A percentile compares a stretch with the other conserved stretches of the same genome.
These are phyloP conservation scores for Tilletia indica DNA, from an alignment of 1,284 basidiomycete species.

Conservation along the genomic window DNA sequence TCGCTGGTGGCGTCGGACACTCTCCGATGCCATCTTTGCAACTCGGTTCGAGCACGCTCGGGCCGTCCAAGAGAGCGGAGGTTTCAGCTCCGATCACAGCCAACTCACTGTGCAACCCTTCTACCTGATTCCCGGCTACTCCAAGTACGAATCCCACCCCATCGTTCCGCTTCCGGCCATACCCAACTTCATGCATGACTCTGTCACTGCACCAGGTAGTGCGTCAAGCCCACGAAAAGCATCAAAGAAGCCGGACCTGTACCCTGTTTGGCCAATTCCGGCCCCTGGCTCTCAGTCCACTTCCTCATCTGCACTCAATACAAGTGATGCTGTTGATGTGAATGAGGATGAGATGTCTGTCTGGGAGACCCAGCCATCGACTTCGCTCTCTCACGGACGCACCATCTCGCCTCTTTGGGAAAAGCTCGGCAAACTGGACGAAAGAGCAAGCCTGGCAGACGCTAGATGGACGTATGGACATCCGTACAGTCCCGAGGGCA, in stretches of 20 bases:
- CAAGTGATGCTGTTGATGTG: too few species aligned
- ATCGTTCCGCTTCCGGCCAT: slow-evolving; percentile 39
- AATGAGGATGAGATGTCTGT: too few species aligned
- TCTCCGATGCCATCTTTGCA: slow-evolving; percentile 34
- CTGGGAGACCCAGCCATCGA: neutral
- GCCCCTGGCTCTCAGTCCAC: neutral
- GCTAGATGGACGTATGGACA: slow-evolving; percentile 48
- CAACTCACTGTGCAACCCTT: slow-evolving; percentile 34
- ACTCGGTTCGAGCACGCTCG: slow-evolving; percentile 12
- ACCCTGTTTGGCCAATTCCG: neutral
- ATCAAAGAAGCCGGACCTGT: neutral
- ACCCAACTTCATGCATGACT: neutral
- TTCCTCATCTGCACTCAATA: too few species aligned
- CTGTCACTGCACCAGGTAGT: neutral
- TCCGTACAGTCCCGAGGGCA: slow-evolving; percentile 40
- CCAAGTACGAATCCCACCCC: slow-evolving; percentile 39
- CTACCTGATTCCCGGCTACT: slow-evolving; percentile 51
- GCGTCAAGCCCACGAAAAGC: neutral
- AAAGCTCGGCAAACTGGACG: slow-evolving; percentile 12
- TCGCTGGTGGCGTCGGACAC: slow-evolving; percentile 77
- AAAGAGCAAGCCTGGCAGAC: neutral
- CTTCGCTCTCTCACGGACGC: neutral
- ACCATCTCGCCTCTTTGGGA: slow-evolving; percentile 8
- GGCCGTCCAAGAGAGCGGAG: neutral
- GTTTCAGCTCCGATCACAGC: neutral